Base-by-base conservation (phyloP, 768 basidiomycete genomes). In the Panaeolus cyanescens region DNA sequence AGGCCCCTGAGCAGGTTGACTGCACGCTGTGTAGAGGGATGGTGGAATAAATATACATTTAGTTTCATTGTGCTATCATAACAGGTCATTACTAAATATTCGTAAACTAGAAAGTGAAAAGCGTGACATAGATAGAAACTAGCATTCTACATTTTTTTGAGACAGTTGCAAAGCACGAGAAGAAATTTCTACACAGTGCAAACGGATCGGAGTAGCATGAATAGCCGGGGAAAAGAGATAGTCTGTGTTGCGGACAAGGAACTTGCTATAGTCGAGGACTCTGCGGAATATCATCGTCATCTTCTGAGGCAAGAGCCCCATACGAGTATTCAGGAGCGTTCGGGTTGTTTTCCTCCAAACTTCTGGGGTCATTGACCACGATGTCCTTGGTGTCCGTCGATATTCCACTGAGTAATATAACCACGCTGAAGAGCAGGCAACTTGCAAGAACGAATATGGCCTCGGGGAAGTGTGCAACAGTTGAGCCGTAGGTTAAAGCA, bases 391-490 rank as follows among this genome's bases (percentile, higher is more conserved):
- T 69, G 7, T 59, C 61, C 5, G 74, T 68, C 20, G 67, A 68
- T 28, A 77, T 67, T 31, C 83, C 72, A 58, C 72, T 71, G 2
- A 89, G 74, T 53, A 87, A 68, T 31, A 74, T 59, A 9, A 90
- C 76, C 0, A 83, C 77, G n/a, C 77, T 66, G 36, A 81, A 67
- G 30, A 89, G 73, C n/a, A 92, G 69, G n/a, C 70, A 75, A 1
- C 82, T 81, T 4, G 89, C 89, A 10, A 84, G 73, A 15, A 73
- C 80, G 65, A 92, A 93, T 66, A 92, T 86, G 1, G 88, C 83
- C 73, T 85, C 85, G 0, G 91, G 91, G 68, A 80, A 89, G 19
- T 73, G 76, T 0, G 80, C 84, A 32, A 92, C 89, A 2, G 87
- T 90, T 33, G 71, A 72, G 58, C 84, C 81, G 71, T 91, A 93